Percentiles rank a stretch among this genome's conserved stretches.
Evolutionary conservation across 805 yeast species (phyloP).

Genomic region (Ogataea methylovora): DNA sequence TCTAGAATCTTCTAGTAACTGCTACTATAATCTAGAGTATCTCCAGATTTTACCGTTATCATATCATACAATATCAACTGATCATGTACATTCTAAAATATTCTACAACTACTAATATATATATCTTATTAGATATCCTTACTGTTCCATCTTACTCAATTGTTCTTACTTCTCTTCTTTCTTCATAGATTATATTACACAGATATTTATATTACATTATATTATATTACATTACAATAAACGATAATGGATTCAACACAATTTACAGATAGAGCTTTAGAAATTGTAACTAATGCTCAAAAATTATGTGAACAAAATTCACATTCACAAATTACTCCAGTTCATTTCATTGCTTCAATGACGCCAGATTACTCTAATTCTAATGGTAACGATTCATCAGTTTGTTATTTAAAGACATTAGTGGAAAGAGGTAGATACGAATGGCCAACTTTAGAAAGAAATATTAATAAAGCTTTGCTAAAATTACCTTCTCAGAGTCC

Average conservation of each 20-base stretch:
- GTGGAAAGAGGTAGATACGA: constrained; percentile 84
- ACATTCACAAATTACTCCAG: constrained; percentile 78
- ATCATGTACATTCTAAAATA: too few species aligned
- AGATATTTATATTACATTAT: too few species aligned
- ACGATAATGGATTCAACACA: constrained; percentile 55
- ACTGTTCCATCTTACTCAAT: too few species aligned
- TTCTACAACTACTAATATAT: too few species aligned
- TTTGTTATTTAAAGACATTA: constrained; percentile 70
- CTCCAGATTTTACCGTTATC: too few species aligned
- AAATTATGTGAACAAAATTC: constrained; percentile 78
- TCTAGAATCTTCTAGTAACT: too few species aligned
- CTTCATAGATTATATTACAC: too few species aligned
- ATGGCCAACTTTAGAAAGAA: constrained; percentile 71
- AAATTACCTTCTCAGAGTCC: constrained; percentile 85
- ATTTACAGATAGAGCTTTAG: constrained; percentile 90
- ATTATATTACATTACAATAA: too few species aligned
- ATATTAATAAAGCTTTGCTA: constrained; percentile 74
- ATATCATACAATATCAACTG: too few species aligned
- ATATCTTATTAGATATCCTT: too few species aligned
- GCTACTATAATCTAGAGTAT: too few species aligned
- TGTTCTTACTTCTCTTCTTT: too few species aligned
- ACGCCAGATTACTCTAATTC: constrained; percentile 54
- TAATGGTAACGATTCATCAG: constrained; percentile 36
- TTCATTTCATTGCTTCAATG: constrained; percentile 90
- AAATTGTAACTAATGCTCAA: constrained; percentile 69